Evolutionary conservation across 352 stramenopile species (phyloP).

Genomic region (Phytopythium cucurbitacearum): DNA sequence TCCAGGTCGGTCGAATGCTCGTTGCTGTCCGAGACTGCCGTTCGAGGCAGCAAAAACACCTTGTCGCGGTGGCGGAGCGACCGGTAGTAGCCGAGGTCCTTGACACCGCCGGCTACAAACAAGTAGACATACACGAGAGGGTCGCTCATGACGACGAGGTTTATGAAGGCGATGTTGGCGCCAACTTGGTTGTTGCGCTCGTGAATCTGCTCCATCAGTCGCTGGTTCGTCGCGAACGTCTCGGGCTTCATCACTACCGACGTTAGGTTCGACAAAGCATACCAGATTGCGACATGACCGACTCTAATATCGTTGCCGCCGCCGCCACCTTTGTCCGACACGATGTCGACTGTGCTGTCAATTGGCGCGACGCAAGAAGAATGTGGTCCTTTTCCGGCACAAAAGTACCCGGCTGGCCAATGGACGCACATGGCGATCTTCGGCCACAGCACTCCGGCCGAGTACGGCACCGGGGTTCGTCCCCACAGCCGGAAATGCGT

Average conservation of each 20-base stretch:
- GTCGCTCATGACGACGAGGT: conserved; percentile 36
- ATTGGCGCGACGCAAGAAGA: no score
- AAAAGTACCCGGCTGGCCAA: conserved; percentile 30
- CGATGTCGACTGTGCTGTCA: no score
- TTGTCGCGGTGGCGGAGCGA: no score
- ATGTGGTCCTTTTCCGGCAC: conserved; percentile 9
- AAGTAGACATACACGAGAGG: conserved; percentile 17
- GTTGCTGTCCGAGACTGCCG: no score
- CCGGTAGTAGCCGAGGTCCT: no score
- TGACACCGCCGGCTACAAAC: no score
- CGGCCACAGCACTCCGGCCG: conserved; percentile 25
- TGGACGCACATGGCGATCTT: conserved; percentile 21
- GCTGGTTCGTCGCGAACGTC: conserved; percentile 14
- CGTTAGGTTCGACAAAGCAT: neutral
- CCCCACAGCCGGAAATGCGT: neutral
- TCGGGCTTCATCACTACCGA: neutral
- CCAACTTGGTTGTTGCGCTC: conserved; percentile 14
- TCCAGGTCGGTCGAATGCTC: no score
- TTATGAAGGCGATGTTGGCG: conserved; percentile 33
- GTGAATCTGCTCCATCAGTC: conserved; percentile 18
- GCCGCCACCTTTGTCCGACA: no score
- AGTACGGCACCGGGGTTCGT: conserved; percentile 23
- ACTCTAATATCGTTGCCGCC: no score
- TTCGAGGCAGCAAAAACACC: no score
- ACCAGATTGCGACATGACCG: no score